phyloP scores from a whole-genome alignment of 495 filamentous ascomycete species.

The Penicillium cosmopolitanum region DNA sequence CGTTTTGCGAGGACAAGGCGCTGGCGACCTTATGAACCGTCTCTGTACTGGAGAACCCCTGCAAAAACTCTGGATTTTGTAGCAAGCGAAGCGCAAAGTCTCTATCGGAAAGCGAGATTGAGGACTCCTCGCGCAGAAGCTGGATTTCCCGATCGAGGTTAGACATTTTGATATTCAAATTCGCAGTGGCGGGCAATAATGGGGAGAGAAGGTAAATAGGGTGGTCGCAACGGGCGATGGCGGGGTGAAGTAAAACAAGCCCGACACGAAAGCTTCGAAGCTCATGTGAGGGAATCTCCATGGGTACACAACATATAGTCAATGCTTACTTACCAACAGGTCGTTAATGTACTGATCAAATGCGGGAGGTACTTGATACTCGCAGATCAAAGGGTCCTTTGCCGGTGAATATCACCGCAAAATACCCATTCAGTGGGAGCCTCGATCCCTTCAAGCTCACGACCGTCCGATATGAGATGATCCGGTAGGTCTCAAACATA shows the following conservation, averaged over 20 bases:
- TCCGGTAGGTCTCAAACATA: background rate
- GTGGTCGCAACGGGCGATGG: background rate
- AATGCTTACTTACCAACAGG: background rate
- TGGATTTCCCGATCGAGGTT: background rate
- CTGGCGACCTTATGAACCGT: background rate
- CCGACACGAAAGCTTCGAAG: background rate
- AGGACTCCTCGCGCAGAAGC: background rate
- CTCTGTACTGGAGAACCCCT: background rate
- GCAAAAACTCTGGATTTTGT: background rate
- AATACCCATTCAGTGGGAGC: background rate
- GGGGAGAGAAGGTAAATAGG: background rate
- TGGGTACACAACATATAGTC: conserved; percentile 1
- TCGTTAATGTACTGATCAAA: background rate
- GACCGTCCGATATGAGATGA: background rate
- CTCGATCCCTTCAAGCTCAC: background rate
- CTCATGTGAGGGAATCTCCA: background rate
- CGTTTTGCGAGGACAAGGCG: too few species aligned
- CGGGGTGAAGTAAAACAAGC: background rate
- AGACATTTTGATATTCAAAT: background rate
- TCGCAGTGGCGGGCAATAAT: background rate
- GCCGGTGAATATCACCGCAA: background rate
- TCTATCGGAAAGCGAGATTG: background rate
- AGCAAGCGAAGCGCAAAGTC: conserved; percentile 1
- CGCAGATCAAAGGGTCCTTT: conserved; percentile 1
- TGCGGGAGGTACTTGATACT: conserved; percentile 2